Base-by-base conservation (phyloP, 345 rosid species). In the Linum lewisii region DNA sequence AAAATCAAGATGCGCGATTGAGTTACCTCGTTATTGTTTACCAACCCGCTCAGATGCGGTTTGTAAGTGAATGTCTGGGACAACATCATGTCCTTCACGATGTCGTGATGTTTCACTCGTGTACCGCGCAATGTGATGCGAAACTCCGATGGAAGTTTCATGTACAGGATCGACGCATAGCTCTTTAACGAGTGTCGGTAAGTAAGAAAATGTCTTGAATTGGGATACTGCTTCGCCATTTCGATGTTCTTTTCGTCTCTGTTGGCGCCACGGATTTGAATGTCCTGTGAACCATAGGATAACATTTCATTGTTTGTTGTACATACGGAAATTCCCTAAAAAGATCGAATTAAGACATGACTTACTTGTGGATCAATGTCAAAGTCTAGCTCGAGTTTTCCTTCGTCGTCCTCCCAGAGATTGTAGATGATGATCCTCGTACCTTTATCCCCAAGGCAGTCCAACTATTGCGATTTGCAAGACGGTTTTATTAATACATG, bases 401-500 rank as follows among this genome's bases (percentile, higher is more conserved):
- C 81, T 53, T 81, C 84, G 20, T 86, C 97, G 24, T 82, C 95
- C 47, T 86, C 92, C 95, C 90, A 89, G 49, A 89, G 81, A 65
- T 89, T 89, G 64, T 86, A 84, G 24, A 84, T 76, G 44, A 86
- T 74, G 19, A 89, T 76, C 24, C 81, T 76, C 4, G 95, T 84
- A 6, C 95, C 90, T 63, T 81, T 83, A 54, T 73, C 65, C 61
- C 63, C 52, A 49, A 81, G 36, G 23, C 14, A 55, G 65, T 76
- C 25, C 72, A 89, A 82, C 97, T n/a, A n/a, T n/a, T n/a, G n/a
- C n/a, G n/a, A n/a, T n/a, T n/a, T 89, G 71, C 59, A 69, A 19
- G 51, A 44, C 24, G 23, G 60, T 18, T 63, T 4, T 38, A 42
- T 20, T 25, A 66, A 10, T 5, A 62, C 6, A 37, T 37, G 24